These are phyloP conservation scores for Lolium rigidum DNA, from an alignment of 176 grass and related monocot genomes.

Conservation along the genomic window DNA sequence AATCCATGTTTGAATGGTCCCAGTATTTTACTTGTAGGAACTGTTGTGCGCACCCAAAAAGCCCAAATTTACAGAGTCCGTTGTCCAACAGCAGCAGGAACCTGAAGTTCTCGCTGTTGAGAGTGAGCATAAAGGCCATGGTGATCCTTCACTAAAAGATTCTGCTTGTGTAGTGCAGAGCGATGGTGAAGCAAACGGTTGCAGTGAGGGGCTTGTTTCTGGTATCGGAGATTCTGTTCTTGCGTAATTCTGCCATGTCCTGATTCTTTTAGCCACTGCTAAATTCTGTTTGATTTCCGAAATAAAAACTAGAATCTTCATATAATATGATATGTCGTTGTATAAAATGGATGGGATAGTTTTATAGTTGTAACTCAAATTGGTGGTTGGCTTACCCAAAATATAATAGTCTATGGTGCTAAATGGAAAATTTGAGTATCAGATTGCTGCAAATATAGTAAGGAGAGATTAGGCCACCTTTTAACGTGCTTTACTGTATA, in stretches of 20 bases:
- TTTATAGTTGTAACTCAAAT: background rate
- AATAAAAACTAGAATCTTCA: background rate
- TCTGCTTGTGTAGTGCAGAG: conserved; percentile 27
- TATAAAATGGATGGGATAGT: background rate
- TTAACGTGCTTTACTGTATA: background rate
- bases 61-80: conserved; percentile 13
- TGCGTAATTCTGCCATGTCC: background rate
- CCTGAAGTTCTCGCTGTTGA: conserved; percentile 13
- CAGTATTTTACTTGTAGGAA: conserved; percentile 27
- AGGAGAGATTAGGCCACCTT: background rate
- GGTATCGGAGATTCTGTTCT: conserved; percentile 12
- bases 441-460: background rate
- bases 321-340: background rate
- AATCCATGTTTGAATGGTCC: background rate
- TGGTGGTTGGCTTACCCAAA: background rate
- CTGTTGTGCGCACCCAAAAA: conserved; percentile 31
- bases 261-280: background rate
- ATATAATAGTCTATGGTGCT: background rate
- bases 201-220: background rate
- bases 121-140: background rate
- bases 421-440: background rate
- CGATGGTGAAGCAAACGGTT: conserved; percentile 15
- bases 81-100: conserved; percentile 5
- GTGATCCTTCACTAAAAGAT: background rate
- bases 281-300: background rate